phyloP scores from a whole-genome alignment of 139 green algal genomes.

The Volvox africanus region DNA sequence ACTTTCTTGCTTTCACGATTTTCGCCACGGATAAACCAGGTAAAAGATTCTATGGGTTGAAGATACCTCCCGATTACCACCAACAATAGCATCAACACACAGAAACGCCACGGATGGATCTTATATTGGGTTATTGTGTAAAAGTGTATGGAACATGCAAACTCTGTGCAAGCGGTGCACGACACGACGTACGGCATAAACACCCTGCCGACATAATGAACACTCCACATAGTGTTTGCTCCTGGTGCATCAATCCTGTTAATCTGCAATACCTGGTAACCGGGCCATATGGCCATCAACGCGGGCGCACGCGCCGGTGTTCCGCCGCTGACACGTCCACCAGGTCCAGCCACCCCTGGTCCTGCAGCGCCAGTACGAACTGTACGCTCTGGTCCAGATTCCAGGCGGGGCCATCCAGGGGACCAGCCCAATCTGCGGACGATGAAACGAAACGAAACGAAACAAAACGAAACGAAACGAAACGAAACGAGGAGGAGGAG shows the following conservation, averaged over 20 bases:
- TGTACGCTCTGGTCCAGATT: not conserved
- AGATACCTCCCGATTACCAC: not conserved
- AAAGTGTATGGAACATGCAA: too few species aligned
- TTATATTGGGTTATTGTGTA: too few species aligned
- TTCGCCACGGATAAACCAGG: too few species aligned
- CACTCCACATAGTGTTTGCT: too few species aligned
- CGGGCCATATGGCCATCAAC: not conserved
- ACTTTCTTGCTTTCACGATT: too few species aligned
- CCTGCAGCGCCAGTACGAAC: not conserved
- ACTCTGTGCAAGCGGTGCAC: too few species aligned
- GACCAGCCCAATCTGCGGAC: slow-evolving; percentile 4
- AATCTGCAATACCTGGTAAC: slow-evolving; percentile 14
- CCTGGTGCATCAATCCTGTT: too few species aligned
- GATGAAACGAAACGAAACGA: not conserved
- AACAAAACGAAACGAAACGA: not conserved
- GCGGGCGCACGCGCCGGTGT: not conserved
- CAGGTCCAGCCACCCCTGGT: slow-evolving; percentile 16
- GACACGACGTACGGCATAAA: too few species aligned
- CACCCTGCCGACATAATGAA: too few species aligned
- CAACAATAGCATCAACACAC: too few species aligned
- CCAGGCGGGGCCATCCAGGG: slow-evolving; percentile 35
- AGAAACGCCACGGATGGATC: too few species aligned
- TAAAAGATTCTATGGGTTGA: too few species aligned
- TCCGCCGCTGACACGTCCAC: slow-evolving; percentile 37
- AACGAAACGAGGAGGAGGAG: not conserved